Conservation (phyloP, 345 rosid species). For the Lepidium aucheri region DNA sequence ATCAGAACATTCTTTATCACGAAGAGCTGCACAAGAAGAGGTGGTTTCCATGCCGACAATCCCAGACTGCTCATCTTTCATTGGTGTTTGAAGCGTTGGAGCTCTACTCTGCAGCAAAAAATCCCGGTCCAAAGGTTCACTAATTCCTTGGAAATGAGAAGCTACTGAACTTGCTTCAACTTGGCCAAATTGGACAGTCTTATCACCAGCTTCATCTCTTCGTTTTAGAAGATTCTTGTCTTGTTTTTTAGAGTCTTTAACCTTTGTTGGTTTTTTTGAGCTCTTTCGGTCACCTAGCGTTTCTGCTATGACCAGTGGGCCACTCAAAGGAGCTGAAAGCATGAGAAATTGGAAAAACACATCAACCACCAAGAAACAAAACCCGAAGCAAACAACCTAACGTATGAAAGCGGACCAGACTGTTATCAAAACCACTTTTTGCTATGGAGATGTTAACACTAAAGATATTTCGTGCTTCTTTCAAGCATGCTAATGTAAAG, state of each 20-base stretch:
- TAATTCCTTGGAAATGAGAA: conserved; percentile 14
- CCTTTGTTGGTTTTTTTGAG: conserved; percentile 55
- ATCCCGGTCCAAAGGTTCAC: conserved; percentile 49
- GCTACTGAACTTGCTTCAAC: conserved; percentile 31
- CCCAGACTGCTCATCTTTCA: conserved; percentile 34
- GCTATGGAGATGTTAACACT: background rate
- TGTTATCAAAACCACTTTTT: background rate
- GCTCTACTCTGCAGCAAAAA: conserved; percentile 71
- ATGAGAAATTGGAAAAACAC: conserved; percentile 5
- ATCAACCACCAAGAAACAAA: conserved; percentile 1
- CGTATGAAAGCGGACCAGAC: background rate
- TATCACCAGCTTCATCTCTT: conserved; percentile 55
- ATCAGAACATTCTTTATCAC: conserved; percentile 25
- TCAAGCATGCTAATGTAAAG: background rate
- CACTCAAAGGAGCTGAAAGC: conserved; percentile 85
- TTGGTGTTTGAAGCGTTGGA: conserved; percentile 26
- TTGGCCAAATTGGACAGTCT: conserved; percentile 26
- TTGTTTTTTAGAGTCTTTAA: conserved; percentile 70
- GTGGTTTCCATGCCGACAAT: conserved; percentile 27
- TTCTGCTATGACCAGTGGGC: conserved; percentile 91
- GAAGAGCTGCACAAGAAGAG: conserved; percentile 27
- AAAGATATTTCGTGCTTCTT: background rate
- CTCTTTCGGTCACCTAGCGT: conserved; percentile 53
- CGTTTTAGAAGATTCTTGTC: conserved; percentile 76
- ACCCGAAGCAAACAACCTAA: background rate